A percentile compares a stretch with the other conserved stretches of the same genome.
These are phyloP conservation scores for Sedum album DNA, from an alignment of 164 flowering plant genomes.

Conservation along the genomic window DNA sequence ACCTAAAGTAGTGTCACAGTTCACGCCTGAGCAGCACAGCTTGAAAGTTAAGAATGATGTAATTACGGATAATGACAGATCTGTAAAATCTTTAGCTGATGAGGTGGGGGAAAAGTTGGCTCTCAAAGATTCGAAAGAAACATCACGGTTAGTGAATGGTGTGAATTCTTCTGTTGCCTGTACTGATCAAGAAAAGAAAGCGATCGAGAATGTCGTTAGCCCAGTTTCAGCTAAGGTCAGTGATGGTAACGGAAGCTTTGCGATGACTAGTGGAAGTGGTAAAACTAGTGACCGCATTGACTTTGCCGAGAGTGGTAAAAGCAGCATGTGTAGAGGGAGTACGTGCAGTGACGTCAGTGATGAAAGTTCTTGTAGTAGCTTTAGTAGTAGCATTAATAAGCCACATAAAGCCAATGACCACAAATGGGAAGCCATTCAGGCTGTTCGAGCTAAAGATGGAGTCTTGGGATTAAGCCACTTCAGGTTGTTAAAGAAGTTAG, in stretches of 20 bases:
- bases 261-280: background rate
- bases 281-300: background rate
- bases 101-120: background rate
- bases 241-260: background rate
- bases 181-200: background rate
- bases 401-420: background rate
- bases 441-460: conserved; percentile 4
- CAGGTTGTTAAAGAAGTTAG: background rate
- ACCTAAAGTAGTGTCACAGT: background rate
- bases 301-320: background rate
- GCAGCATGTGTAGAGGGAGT: conserved; percentile 1
- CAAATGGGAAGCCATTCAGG: conserved; percentile 7
- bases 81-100: background rate
- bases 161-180: background rate
- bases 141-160: background rate
- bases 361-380: conserved; percentile 5
- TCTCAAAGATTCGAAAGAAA: background rate
- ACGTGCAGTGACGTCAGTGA: conserved; percentile 2
- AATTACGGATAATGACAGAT: background rate
- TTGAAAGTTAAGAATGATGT: no score
- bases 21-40: background rate
- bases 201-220: background rate
- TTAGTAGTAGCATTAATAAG: conserved; percentile 5
- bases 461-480: conserved; percentile 4
- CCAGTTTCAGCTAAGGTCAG: background rate